Base-by-base conservation (phyloP, 345 rosid species). In the Lepidium africanum region DNA sequence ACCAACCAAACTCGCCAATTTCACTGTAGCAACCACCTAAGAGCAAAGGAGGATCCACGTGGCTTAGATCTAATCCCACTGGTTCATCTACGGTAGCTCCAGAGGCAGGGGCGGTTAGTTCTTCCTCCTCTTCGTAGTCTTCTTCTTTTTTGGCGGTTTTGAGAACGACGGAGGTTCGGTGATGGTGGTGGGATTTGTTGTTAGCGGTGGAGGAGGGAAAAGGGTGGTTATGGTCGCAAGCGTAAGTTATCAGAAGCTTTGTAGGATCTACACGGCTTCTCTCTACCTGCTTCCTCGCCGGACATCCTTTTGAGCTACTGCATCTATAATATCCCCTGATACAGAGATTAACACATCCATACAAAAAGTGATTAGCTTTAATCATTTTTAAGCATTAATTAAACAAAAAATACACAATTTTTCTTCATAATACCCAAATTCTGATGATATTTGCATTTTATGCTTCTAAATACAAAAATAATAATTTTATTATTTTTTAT, bases 271-370 rank as follows among this genome's bases (percentile, higher is more conserved):
- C 64, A n/a, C 81, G 85, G 77, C 87, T 88, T 14, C 89, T 82
- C 71, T 88, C 94, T 16, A 88, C 94, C 75, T 88, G 91, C 66
- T 88, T 88, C 67, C 94, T 81, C 9, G 91, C 94, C 11, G 91
- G 94, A 68, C 94, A 88, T 11, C 94, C 94, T 70, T 85, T 88
- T 45, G 95, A 82, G 51, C 91, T 84, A 25, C 91, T 88, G 42
- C 95, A 88, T 63, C 95, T 78, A 76, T 88, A 88, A 45, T 88
- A 88, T 36, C 95, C 95, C 79, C 95, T 88, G 83, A 33, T 41
- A 23, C 7, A 21, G 19, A 15, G 3, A 57, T 46, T 6, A 45
- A 65, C n/a, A 59, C 2, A 30, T 10, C 14, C 16, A 25, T 19
- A 30, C 17, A 5, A 9, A 38, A 46, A 60, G 45, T 36, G 11